Base-by-base conservation (phyloP, 148 eudicot genomes). In the Silene latifolia region DNA sequence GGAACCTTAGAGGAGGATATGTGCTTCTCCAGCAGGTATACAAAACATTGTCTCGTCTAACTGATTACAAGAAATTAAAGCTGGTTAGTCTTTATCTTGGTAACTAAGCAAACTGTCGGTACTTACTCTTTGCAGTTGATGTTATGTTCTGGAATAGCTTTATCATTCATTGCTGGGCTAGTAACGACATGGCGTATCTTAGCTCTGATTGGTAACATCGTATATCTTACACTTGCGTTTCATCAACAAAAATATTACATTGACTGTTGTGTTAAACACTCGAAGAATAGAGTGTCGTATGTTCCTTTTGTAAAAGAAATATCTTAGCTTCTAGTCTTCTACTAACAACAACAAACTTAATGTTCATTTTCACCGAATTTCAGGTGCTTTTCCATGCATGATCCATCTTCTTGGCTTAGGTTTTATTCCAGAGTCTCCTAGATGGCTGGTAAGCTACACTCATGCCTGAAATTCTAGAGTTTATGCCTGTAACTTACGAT, bases 361-460 rank as follows among this genome's bases (percentile, higher is more conserved):
- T 0, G 56, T 51, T 51, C 18, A 51, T 51, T 51, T 13, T 13
- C 56, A 11, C 18, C 14, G 19, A 74, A 13, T 83, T 80, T 64
- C 87, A 89, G 93, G 88, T 68, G 68, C 72, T 78, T 48, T 80
- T 75, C 89, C 90, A 15, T 84, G 86, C 69, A 14, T 86, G 9
- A 68, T 89, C 68, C 93, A 87, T 76, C 54, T 84, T 39, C 13
- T 83, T 1, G 86, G 88, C 74, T 62, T 87, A 56, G 77, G 78
- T 73, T 84, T 87, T 80, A 83, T 89, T 71, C 89, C 90, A 5
- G 90, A 89, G 77, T 89, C 93, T 77, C 93, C 93, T 68, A 80
- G 93, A 80, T 89, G 90, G 90, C 75, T 89, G 86, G 93, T 89
- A 75, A 78, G 93, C 69, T 14, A 35, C 27, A 7, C 63, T 21